Conservation (phyloP, 225 moss, liverwort and hornwort species). For the Thuidium tamariscinum region DNA sequence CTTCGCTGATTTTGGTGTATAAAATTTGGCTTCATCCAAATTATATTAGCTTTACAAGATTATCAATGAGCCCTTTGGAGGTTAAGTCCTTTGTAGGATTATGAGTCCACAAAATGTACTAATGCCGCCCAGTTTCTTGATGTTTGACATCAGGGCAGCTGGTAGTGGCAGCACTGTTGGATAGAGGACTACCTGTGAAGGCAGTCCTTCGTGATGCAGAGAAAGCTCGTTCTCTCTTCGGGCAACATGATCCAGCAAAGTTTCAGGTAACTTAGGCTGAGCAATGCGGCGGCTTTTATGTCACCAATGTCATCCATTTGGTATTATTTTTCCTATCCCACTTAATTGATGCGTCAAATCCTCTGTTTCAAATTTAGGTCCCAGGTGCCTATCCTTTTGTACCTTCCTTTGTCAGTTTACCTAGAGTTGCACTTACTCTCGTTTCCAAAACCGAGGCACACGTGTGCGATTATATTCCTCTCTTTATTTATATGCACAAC, state of each 20-base stretch:
- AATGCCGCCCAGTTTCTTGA: background rate
- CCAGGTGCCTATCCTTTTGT: background rate
- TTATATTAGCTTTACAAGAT: background rate
- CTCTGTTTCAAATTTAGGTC: background rate
- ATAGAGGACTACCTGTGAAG: slow-evolving; percentile 65
- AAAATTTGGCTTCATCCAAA: background rate
- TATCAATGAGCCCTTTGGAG: background rate
- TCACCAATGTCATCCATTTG: background rate
- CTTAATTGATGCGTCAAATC: background rate
- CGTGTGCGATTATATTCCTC: background rate
- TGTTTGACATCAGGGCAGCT: slow-evolving; percentile 73
- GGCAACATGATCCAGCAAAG: slow-evolving; percentile 38
- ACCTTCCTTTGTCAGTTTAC: background rate
- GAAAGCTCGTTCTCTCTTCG: slow-evolving; percentile 76
- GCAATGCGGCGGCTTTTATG: background rate
- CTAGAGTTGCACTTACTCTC: background rate
- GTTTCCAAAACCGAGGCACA: background rate
- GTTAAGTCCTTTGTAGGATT: background rate
- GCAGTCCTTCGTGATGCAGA: slow-evolving; percentile 63
- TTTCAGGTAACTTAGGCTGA: slow-evolving; percentile 35
- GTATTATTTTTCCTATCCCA: background rate
- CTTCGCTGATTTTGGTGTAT: background rate
- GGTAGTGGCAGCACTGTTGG: slow-evolving; percentile 75
- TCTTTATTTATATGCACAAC: background rate
- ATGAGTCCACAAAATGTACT: background rate